phyloP scores from a whole-genome alignment of 805 yeast species.

The Saturnispora hagleri region DNA sequence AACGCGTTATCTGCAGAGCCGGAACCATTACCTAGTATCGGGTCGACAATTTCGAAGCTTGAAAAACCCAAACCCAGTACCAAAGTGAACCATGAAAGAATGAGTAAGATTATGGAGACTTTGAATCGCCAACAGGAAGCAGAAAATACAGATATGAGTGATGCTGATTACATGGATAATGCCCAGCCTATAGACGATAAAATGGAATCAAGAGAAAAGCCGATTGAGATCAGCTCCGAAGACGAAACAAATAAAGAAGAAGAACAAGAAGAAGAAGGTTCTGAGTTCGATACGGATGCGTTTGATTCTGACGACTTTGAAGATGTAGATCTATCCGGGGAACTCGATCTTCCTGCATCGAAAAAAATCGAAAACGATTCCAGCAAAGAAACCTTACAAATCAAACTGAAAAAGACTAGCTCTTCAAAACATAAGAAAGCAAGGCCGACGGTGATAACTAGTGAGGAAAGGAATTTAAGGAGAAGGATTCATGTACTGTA shows the following conservation, averaged over 20 bases:
- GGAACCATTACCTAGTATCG: neutral
- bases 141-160: neutral
- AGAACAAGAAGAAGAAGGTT: neutral
- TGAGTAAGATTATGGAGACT: neutral
- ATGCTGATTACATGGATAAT: neutral
- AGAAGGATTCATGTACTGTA: constrained; percentile 48
- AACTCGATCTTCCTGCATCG: neutral
- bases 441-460: constrained; percentile 31
- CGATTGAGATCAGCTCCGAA: neutral
- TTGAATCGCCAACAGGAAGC: neutral
- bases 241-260: neutral
- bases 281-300: constrained; percentile 17
- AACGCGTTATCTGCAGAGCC: neutral
- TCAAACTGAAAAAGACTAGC: constrained; percentile 14
- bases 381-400: constrained; percentile 16
- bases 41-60: no score
- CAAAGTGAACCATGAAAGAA: neutral
- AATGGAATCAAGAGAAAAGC: neutral
- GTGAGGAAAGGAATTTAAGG: constrained; percentile 49
- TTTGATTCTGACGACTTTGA: constrained; percentile 34
- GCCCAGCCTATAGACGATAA: neutral
- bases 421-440: constrained; percentile 19
- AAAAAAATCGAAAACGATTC: neutral
- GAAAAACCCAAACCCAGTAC: neutral
- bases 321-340: constrained; percentile 27